Evolutionary conservation across 2,329 filamentous ascomycete species (phyloP).

Genomic region (Phialemonium atrogriseum): DNA sequence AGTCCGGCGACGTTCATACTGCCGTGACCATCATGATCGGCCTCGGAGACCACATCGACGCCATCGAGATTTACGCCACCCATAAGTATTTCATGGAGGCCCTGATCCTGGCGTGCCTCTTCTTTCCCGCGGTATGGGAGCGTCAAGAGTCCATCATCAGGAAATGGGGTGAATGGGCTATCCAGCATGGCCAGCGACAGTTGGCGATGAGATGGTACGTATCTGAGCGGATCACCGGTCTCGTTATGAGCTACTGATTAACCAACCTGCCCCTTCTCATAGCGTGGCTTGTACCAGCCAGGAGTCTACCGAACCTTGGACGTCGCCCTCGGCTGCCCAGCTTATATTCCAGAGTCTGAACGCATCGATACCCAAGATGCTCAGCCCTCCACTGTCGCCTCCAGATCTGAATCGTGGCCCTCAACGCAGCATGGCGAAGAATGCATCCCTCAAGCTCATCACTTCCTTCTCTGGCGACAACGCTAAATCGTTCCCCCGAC

Average conservation of each 20-base stretch:
- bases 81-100: conserved; percentile 91
- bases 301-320: conserved; percentile 81
- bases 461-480: conserved; percentile 69
- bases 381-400: conserved; percentile 68
- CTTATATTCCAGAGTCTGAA: conserved; percentile 44
- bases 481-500: conserved; percentile 48
- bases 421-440: conserved; percentile 62
- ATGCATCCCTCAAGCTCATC: conserved; percentile 80
- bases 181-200: conserved; percentile 79
- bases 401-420: conserved; percentile 54
- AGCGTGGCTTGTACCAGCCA: conserved; percentile 83
- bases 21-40: conserved; percentile 89
- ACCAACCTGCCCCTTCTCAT: conserved; percentile 3
- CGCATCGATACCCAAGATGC: conserved; percentile 49
- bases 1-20: conserved; percentile 83
- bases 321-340: conserved; percentile 67
- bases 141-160: conserved; percentile 79
- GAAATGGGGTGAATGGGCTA: conserved; percentile 91
- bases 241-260: background rate
- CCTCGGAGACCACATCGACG: conserved; percentile 86
- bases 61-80: conserved; percentile 92
- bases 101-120: conserved; percentile 75
- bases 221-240: background rate
- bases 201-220: conserved; percentile 73
- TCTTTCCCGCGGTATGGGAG: conserved; percentile 82